Evolutionary conservation across 1,284 basidiomycete genomes (phyloP).

Genomic region (Xerocomus minutiporus): DNA sequence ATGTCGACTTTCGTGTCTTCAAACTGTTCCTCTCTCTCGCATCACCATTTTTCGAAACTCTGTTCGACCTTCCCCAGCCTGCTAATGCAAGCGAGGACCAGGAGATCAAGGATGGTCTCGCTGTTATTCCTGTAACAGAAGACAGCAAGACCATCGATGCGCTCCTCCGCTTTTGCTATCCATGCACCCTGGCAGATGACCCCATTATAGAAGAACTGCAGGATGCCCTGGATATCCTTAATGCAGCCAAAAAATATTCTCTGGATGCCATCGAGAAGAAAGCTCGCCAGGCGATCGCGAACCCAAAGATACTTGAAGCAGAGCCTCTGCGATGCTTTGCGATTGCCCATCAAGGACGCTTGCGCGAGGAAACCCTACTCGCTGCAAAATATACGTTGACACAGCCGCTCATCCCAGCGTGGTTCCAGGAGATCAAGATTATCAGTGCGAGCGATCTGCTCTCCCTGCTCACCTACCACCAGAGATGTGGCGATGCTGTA

Average conservation of each 20-base stretch:
- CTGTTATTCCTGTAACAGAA: slow-evolving; percentile 26
- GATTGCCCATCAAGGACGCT: slow-evolving; percentile 9
- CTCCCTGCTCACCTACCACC: slow-evolving; percentile 11
- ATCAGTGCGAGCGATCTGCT: slow-evolving; percentile 19
- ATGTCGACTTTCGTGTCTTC: slow-evolving; percentile 10
- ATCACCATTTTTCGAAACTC: slow-evolving; percentile 8
- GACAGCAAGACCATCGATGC: slow-evolving; percentile 21
- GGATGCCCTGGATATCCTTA: slow-evolving; percentile 15
- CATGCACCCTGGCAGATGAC: too few species aligned
- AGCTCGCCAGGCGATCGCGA: slow-evolving; percentile 7
- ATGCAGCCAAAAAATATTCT: slow-evolving; percentile 19
- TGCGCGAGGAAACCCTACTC: slow-evolving; percentile 11
- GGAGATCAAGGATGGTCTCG: slow-evolving; percentile 12
- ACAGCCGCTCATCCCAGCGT: slow-evolving; percentile 12
- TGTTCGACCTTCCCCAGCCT: slow-evolving; percentile 31
- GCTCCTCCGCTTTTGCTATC: slow-evolving; percentile 11
- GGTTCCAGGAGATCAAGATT: slow-evolving; percentile 17
- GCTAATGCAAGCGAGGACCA: not conserved
- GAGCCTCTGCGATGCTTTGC: slow-evolving; percentile 22
- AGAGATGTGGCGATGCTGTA: slow-evolving; percentile 7
- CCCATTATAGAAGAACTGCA: slow-evolving; percentile 5
- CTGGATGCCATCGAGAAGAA: slow-evolving; percentile 18
- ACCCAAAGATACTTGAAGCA: slow-evolving; percentile 13
- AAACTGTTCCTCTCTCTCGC: slow-evolving; percentile 15
- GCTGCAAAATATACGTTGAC: slow-evolving; percentile 19